Conservation (phyloP, 1,139 yeast species). For the Candida mesenterica region DNA sequence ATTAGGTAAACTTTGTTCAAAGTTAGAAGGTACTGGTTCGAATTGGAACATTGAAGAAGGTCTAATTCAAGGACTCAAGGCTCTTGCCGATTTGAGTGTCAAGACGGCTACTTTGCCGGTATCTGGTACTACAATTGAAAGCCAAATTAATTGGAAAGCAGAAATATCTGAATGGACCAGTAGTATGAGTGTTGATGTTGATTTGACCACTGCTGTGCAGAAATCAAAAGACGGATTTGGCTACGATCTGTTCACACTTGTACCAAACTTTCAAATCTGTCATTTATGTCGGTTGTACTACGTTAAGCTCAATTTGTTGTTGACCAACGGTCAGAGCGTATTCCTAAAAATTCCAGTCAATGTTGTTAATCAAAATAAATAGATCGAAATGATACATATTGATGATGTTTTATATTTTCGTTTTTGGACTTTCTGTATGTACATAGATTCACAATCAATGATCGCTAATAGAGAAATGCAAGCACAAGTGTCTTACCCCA, state of each 20-base stretch:
- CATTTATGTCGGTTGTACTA: slow-evolving; percentile 23
- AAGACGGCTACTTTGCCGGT: slow-evolving; percentile 22
- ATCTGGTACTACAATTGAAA: background rate
- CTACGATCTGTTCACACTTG: slow-evolving; percentile 18
- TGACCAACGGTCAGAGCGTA: slow-evolving; percentile 20
- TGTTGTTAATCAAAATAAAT: background rate
- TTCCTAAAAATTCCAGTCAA: slow-evolving; percentile 19
- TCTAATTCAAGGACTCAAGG: slow-evolving; percentile 32
- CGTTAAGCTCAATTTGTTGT: slow-evolving; percentile 16
- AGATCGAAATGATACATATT: background rate
- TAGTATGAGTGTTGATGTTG: background rate
- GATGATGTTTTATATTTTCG: background rate
- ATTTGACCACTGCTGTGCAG: slow-evolving; percentile 1
- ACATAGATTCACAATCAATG: no score
- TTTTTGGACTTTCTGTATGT: no score
- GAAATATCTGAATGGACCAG: background rate
- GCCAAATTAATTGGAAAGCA: background rate
- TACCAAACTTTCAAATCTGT: slow-evolving; percentile 27
- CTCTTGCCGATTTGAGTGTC: slow-evolving; percentile 27
- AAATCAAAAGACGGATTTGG: slow-evolving; percentile 4
- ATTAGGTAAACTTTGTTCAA: background rate
- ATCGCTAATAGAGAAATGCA: no score
- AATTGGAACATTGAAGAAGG: slow-evolving; percentile 25
- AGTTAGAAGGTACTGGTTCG: slow-evolving; percentile 1
- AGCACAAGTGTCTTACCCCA: slow-evolving; percentile 11